These are phyloP conservation scores for Sclerotinia spermophila DNA, from an alignment of 2,329 filamentous ascomycete species.

Conservation along the genomic window DNA sequence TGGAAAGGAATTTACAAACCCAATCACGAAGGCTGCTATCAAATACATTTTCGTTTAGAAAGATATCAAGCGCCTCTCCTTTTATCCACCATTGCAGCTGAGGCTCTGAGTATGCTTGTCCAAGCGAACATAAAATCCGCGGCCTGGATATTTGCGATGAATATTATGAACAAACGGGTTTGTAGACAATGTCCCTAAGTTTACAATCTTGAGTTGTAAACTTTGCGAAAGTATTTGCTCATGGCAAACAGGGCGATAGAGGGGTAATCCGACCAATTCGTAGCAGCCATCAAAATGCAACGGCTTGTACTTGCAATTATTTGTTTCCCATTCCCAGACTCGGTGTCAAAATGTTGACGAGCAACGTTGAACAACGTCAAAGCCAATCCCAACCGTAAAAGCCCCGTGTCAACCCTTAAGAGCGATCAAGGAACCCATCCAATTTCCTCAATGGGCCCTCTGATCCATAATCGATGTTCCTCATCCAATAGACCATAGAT, in stretches of 20 bases:
- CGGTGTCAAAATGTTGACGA: background rate
- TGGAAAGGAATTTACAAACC: background rate
- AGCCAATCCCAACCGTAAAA: background rate
- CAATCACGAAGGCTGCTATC: too few species aligned
- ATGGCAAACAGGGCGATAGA: background rate
- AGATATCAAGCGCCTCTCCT: background rate
- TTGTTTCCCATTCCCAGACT: background rate
- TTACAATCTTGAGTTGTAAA: background rate
- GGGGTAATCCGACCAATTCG: background rate
- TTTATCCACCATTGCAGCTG: background rate
- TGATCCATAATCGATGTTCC: slow-evolving; percentile 40
- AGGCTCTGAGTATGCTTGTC: background rate
- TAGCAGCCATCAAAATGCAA: background rate
- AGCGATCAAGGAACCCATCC: slow-evolving; percentile 30
- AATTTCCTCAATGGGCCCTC: slow-evolving; percentile 36
- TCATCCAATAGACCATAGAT: slow-evolving; percentile 39
- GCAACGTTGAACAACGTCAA: background rate
- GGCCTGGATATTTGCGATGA: background rate
- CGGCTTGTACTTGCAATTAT: background rate
- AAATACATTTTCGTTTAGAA: background rate
- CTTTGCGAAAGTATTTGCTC: background rate
- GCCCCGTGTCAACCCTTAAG: too few species aligned
- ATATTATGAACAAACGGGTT: background rate
- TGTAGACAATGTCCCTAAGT: background rate
- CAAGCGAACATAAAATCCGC: background rate